Conservation (phyloP, 345 rosid species). For the Chamaenerion angustifolium region DNA sequence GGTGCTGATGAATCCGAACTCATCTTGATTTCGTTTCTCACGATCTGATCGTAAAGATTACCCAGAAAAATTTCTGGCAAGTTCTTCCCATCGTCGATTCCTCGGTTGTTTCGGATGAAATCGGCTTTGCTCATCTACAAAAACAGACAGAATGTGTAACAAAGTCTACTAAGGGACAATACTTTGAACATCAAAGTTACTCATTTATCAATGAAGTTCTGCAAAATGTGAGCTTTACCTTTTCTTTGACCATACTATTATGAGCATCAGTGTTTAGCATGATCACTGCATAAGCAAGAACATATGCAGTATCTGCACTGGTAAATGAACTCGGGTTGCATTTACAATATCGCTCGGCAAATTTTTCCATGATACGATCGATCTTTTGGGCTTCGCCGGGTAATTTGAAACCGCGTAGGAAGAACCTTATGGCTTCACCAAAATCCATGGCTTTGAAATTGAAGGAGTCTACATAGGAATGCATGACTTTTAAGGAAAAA, state of each 20-base stretch:
- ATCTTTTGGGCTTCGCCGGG: slow-evolving; percentile 98
- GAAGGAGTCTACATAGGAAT: slow-evolving; percentile 88
- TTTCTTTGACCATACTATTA: slow-evolving; percentile 88
- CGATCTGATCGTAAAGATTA: slow-evolving; percentile 69
- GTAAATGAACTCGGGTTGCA: slow-evolving; percentile 83
- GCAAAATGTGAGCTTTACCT: slow-evolving; percentile 37
- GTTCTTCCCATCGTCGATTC: slow-evolving; percentile 95
- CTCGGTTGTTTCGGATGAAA: slow-evolving; percentile 76
- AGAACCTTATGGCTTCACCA: slow-evolving; percentile 86
- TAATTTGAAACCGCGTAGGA: slow-evolving; percentile 74
- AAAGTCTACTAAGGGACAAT: slow-evolving; percentile 10
- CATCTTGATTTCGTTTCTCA: slow-evolving; percentile 90
- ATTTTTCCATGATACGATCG: slow-evolving; percentile 94
- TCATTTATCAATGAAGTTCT: too few species aligned
- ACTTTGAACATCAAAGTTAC: too few species aligned
- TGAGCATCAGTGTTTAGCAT: slow-evolving; percentile 97
- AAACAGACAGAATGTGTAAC: slow-evolving; percentile 16
- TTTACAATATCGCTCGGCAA: slow-evolving; percentile 93
- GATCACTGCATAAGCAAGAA: slow-evolving; percentile 90
- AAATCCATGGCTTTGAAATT: slow-evolving; percentile 73
- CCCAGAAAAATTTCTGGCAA: slow-evolving; percentile 84
- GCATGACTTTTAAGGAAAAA: slow-evolving; percentile 78
- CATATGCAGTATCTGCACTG: slow-evolving; percentile 94
- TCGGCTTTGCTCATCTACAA: slow-evolving; percentile 80
- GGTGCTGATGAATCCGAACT: slow-evolving; percentile 63